A percentile compares a stretch with the other conserved stretches of the same genome.
Evolutionary conservation across 1,139 yeast species (phyloP).

Genomic region (Pichia sp.): DNA sequence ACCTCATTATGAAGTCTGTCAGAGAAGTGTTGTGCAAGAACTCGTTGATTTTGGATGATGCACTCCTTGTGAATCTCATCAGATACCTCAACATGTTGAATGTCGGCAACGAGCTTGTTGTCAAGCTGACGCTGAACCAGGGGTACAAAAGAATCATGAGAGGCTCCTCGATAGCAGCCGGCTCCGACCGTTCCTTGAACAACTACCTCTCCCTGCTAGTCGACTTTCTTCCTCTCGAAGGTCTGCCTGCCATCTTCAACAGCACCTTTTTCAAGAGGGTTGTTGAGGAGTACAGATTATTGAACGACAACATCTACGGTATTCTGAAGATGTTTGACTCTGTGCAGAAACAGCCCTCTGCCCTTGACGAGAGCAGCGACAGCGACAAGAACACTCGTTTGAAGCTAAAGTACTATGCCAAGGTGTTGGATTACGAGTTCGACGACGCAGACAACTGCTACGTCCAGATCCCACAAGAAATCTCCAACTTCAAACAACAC

Average conservation of each 20-base stretch:
- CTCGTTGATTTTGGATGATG: constrained; percentile 24
- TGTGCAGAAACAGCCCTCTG: not conserved
- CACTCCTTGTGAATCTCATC: constrained; percentile 23
- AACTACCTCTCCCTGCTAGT: constrained; percentile 29
- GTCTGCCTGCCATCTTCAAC: constrained; percentile 14
- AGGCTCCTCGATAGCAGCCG: not conserved
- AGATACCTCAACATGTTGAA: constrained; percentile 21
- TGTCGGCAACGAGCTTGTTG: constrained; percentile 15
- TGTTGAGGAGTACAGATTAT: constrained; percentile 32
- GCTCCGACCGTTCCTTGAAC: constrained; percentile 21
- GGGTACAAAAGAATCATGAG: constrained; percentile 27
- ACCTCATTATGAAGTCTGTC: constrained; percentile 24
- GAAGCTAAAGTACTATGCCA: constrained; percentile 27
- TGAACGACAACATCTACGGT: constrained; percentile 32
- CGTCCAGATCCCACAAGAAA: constrained; percentile 30
- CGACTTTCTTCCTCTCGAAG: constrained; percentile 24
- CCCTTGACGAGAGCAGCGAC: constrained; percentile 2
- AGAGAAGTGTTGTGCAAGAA: constrained; percentile 29
- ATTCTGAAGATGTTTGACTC: constrained; percentile 26
- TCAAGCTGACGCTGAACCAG: constrained; percentile 27
- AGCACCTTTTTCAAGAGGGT: constrained; percentile 26
- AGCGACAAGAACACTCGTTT: constrained; percentile 4
- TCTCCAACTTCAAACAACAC: constrained; percentile 24
- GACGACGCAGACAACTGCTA: constrained; percentile 32
- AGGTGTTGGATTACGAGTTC: constrained; percentile 30